Evolutionary conservation across 2,329 filamentous ascomycete species (phyloP), one percentile per base, ranked within the genome.

Genomic region (Trichoderma brevicompactum): DNA sequence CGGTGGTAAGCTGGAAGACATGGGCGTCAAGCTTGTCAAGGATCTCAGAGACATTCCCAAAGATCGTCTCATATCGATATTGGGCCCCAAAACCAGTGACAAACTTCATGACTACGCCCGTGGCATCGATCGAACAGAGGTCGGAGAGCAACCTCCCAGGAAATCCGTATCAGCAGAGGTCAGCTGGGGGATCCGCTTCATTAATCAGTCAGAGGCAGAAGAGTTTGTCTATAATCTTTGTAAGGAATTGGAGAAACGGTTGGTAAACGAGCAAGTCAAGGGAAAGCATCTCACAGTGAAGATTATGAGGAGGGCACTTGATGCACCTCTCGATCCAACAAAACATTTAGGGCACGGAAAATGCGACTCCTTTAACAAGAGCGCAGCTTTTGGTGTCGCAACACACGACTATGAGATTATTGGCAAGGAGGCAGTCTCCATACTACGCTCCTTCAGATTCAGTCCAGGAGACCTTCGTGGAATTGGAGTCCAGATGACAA

Each of bases 151-250:
- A 72, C 87, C 90, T 0, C 82, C 92, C 15, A 88, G 95, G 62
- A 99, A 98, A 74, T 98, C 94, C 0, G 92, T 99, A 0, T 98
- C 95, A 2, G 94, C 94, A 1, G 95, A 99, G 75, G 92, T 99
- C 68, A 99, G 95, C 72, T 99, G 95, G 95, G 95, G 96, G 2
- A 96, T 99, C 64, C 89, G 95, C 6, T 99, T 99, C 74, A 87
- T 95, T 70, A 96, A 85, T 67, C 92, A 97, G 73, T 84, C 87
- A n/a, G 94, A 99, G 77, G 94, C 93, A 0, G 94, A 98, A 66
- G 92, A 96, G 69, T 99, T 99, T 75, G 85, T 98, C 36, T 81
- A 87, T 67, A 95, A 92, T 69, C 80, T 99, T 0, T 95, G 92
- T 73, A 89, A 89, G 64, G 95, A 99, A 76, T 80, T 99, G 7